phyloP scores from a whole-genome alignment of 257 asterid genomes.

The Phtheirospermum japonicum region DNA sequence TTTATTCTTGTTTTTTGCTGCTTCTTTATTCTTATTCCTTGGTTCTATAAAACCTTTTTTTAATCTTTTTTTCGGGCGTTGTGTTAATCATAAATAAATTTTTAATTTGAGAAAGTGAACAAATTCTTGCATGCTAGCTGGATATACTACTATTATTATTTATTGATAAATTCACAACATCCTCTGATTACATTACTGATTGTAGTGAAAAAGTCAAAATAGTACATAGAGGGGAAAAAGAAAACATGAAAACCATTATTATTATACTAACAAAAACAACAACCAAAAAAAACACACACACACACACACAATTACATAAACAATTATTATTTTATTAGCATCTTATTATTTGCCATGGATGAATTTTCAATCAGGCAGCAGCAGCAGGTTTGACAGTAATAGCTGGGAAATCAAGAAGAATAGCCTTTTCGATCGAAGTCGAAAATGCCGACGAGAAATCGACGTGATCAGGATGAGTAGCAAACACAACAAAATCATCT shows the following conservation, averaged over 20 bases:
- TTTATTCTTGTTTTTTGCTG: too few relatives aligned
- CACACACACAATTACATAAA: too few relatives aligned
- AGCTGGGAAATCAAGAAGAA: slow-evolving; percentile 85
- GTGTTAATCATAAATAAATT: too few relatives aligned
- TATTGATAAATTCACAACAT: neutral
- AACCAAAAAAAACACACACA: neutral
- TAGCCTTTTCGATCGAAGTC: slow-evolving; percentile 65
- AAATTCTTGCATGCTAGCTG: too few relatives aligned
- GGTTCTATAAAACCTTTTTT: slow-evolving; percentile 13
- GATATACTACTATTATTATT: too few relatives aligned
- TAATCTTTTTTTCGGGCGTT: neutral
- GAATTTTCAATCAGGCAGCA: slow-evolving; percentile 18
- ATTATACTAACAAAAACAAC: neutral
- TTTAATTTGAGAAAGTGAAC: too few relatives aligned
- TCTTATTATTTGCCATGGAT: too few relatives aligned
- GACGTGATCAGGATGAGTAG: slow-evolving; percentile 64
- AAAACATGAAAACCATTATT: too few relatives aligned
- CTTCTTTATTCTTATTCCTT: slow-evolving; percentile 22
- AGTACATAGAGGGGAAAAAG: too few relatives aligned
- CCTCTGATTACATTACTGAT: too few relatives aligned
- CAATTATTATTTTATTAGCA: too few relatives aligned
- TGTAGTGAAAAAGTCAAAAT: too few relatives aligned
- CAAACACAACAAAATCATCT: slow-evolving; percentile 63
- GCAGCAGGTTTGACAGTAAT: slow-evolving; percentile 47
- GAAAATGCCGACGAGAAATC: slow-evolving; percentile 66